Evolutionary conservation across 345 rosid species (phyloP).

Genomic region (Pistacia integerrima): DNA sequence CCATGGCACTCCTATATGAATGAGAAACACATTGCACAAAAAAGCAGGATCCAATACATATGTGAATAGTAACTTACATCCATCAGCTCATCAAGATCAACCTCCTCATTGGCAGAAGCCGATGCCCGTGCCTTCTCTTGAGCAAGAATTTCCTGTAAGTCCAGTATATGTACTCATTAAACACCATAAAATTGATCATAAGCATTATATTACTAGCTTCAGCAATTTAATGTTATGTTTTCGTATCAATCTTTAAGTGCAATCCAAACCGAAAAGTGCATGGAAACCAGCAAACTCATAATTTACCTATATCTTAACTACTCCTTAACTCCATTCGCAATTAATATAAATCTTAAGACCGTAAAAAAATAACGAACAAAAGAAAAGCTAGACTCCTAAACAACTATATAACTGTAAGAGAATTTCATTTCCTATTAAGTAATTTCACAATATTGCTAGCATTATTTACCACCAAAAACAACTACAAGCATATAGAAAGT

Average conservation of each 20-base stretch:
- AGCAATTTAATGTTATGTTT: neutral
- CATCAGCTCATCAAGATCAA: constrained; percentile 94
- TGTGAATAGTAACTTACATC: constrained; percentile 60
- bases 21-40: neutral
- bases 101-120: constrained; percentile 57
- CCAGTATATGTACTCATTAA: constrained; percentile 23
- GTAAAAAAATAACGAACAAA: neutral
- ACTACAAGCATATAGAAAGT: neutral
- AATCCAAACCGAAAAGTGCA: neutral
- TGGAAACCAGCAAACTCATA: neutral
- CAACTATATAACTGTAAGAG: neutral
- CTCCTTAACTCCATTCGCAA: neutral
- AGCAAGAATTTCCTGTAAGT: constrained; percentile 63
- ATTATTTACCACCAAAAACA: neutral
- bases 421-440: neutral
- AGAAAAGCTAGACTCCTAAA: neutral
- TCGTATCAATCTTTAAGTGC: neutral
- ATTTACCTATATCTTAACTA: neutral
- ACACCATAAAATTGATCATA: constrained; percentile 11
- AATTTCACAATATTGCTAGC: neutral
- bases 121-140: constrained; percentile 71
- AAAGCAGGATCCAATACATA: neutral
- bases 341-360: neutral
- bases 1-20: constrained; percentile 4
- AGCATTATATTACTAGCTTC: constrained; percentile 1